Percentiles rank a stretch among this genome's conserved stretches.
These are phyloP conservation scores for Goffeauzyma gilvescens DNA, from an alignment of 768 basidiomycete genomes.

Conservation along the genomic window DNA sequence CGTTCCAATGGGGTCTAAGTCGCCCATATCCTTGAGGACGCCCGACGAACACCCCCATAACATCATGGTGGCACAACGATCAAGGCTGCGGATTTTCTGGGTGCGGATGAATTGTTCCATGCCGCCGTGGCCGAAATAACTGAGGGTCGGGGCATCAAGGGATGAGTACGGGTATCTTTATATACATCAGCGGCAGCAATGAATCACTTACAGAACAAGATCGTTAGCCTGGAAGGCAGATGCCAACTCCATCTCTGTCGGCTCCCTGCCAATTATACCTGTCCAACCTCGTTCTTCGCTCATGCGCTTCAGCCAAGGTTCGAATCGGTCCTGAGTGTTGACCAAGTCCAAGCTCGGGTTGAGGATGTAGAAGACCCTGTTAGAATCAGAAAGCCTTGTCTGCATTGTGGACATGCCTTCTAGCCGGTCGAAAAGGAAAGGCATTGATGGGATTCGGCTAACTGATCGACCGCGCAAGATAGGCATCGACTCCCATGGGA, in stretches of 20 bases:
- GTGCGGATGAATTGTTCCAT: slow-evolving; percentile 86
- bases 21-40: slow-evolving; percentile 67
- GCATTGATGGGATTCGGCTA: slow-evolving; percentile 75
- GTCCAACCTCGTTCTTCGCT: slow-evolving; percentile 51
- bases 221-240: slow-evolving; percentile 55
- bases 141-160: slow-evolving; percentile 25
- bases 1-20: slow-evolving; percentile 79
- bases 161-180: not conserved
- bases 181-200: not conserved
- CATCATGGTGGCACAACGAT: slow-evolving; percentile 81
- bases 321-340: slow-evolving; percentile 64
- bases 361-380: slow-evolving; percentile 60
- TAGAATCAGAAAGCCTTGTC: slow-evolving; percentile 44
- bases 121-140: slow-evolving; percentile 94
- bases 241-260: slow-evolving; percentile 67
- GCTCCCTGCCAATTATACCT: slow-evolving; percentile 53
- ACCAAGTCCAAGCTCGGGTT: slow-evolving; percentile 83
- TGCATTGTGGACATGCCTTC: slow-evolving; percentile 42
- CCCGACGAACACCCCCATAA: slow-evolving; percentile 99
- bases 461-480: slow-evolving; percentile 63
- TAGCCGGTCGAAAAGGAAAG: slow-evolving; percentile 71
- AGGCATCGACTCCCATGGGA: slow-evolving; percentile 94
- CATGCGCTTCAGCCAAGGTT: slow-evolving; percentile 59
- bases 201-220: slow-evolving; percentile 60
- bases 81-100: slow-evolving; percentile 60